A percentile compares a stretch with the other conserved stretches of the same genome.
These are phyloP conservation scores for Mucor ambiguus DNA, from an alignment of 371 early-diverging fungal species.

Conservation along the genomic window DNA sequence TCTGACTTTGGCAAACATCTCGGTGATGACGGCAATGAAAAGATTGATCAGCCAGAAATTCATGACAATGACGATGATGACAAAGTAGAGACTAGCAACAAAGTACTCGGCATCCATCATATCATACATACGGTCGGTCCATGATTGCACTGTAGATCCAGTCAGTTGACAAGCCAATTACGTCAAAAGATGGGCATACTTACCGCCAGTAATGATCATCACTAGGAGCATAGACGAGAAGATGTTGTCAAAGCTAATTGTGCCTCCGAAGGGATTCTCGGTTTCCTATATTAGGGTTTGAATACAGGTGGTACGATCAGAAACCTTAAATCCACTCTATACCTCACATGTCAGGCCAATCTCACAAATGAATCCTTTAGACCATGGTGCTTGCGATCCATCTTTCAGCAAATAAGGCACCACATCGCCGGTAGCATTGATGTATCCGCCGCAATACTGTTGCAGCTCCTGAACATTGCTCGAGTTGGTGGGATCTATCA, in stretches of 20 bases:
- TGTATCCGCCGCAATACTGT: conserved; percentile 58
- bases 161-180: background rate
- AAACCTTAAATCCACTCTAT: background rate
- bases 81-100: conserved; percentile 62
- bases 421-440: conserved; percentile 16
- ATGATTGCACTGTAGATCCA: conserved; percentile 56
- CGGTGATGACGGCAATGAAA: conserved; percentile 73
- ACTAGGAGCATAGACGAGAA: conserved; percentile 62
- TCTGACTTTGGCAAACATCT: conserved; percentile 73
- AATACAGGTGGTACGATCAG: background rate
- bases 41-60: conserved; percentile 74
- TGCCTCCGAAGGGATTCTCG: conserved; percentile 51
- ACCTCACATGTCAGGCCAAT: conserved; percentile 56
- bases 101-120: conserved; percentile 70
- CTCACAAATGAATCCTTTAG: conserved; percentile 65
- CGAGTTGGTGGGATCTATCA: conserved; percentile 39
- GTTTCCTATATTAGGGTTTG: conserved; percentile 36
- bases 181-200: background rate
- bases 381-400: conserved; percentile 33
- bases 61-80: conserved; percentile 64
- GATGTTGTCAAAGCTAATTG: conserved; percentile 65
- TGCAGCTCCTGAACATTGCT: conserved; percentile 28
- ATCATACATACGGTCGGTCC: conserved; percentile 73
- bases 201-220: conserved; percentile 55
- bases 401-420: conserved; percentile 31